These are phyloP conservation scores for Candida easanensis DNA, from an alignment of 805 yeast species.

Conservation along the genomic window DNA sequence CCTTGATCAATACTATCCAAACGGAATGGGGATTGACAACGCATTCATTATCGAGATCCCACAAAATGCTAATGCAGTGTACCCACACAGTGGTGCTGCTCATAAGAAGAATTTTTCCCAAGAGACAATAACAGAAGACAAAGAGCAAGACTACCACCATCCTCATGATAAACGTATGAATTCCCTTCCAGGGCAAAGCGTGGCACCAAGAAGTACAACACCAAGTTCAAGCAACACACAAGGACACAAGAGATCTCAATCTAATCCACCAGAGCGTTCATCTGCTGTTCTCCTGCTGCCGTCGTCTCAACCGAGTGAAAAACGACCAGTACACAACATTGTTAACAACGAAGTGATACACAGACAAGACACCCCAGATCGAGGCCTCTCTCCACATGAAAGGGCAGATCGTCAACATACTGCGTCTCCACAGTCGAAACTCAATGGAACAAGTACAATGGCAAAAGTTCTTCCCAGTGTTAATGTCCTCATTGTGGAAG, in stretches of 20 bases:
- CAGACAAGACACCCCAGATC: constrained; percentile 5
- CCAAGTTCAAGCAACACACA: constrained; percentile 5
- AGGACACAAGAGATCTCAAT: constrained; percentile 22
- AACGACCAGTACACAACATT: background rate
- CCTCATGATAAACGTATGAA: constrained; percentile 15
- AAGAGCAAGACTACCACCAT: constrained; percentile 21
- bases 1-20: constrained; percentile 57
- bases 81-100: constrained; percentile 2
- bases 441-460: constrained; percentile 29
- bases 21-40: constrained; percentile 66
- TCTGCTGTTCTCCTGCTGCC: constrained; percentile 28
- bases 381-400: constrained; percentile 9
- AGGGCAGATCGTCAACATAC: background rate
- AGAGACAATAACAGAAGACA: constrained; percentile 25
- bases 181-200: constrained; percentile 17
- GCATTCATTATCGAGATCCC: constrained; percentile 60
- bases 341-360: background rate
- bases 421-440: constrained; percentile 3
- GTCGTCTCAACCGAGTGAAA: constrained; percentile 5
- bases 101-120: constrained; percentile 17
- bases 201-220: constrained; percentile 8
- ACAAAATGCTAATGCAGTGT: constrained; percentile 1
- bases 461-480: constrained; percentile 80
- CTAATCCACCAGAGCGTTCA: constrained; percentile 27
- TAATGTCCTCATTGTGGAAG: constrained; percentile 92